Percentiles rank a stretch among this genome's conserved stretches.
Conservation (phyloP, 1,139 yeast genomes). For the Hansenula lynferdii region DNA sequence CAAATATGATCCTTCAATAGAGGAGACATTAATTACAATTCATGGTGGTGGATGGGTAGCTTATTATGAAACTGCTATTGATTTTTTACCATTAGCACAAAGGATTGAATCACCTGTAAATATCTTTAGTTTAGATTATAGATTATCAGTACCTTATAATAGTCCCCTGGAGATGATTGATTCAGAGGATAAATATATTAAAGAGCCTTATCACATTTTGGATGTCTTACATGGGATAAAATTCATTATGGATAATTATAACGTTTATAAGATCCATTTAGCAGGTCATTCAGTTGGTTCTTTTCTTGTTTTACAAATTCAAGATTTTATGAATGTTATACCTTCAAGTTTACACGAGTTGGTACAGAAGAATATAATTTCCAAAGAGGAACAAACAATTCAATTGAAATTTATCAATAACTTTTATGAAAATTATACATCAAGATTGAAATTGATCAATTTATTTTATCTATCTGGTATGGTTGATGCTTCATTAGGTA, state of each 20-base stretch:
- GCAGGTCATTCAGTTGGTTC: constrained; percentile 78
- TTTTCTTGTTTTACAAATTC: constrained; percentile 49
- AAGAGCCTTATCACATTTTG: constrained; percentile 52
- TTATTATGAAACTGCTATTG: background rate
- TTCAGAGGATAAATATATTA: constrained; percentile 15
- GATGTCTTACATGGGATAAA: constrained; percentile 44
- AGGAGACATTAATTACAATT: background rate
- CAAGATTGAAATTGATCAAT: background rate
- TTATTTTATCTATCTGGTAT: background rate
- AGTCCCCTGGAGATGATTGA: too few species aligned
- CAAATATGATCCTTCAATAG: background rate
- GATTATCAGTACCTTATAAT: background rate
- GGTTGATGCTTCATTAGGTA: background rate
- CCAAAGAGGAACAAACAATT: background rate
- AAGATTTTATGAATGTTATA: constrained; percentile 13
- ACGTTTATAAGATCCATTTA: constrained; percentile 30
- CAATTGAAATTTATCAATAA: background rate
- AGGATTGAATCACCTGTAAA: background rate
- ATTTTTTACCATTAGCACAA: background rate
- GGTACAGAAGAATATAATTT: background rate
- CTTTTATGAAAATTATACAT: background rate
- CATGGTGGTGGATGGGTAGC: background rate
- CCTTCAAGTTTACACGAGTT: background rate
- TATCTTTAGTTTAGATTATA: background rate
- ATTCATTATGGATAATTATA: constrained; percentile 14